Conservation (phyloP, 805 yeast genomes). For the Cyberlindnera mrakii region DNA sequence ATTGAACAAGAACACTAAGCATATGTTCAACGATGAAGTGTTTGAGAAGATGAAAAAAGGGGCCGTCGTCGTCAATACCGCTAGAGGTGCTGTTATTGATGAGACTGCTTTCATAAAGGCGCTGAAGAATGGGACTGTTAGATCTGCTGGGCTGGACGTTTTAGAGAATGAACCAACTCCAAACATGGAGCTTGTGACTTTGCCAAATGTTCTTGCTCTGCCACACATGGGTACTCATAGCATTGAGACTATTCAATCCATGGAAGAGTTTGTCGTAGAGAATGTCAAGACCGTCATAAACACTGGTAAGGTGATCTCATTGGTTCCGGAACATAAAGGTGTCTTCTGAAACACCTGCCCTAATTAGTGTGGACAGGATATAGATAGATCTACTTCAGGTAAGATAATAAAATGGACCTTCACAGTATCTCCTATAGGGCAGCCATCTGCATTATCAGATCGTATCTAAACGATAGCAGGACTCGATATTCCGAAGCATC, state of each 20-base stretch:
- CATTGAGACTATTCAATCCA: slow-evolving; percentile 62
- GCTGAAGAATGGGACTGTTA: slow-evolving; percentile 57
- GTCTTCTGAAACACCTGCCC: background rate
- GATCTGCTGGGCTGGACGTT: slow-evolving; percentile 69
- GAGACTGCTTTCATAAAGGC: slow-evolving; percentile 52
- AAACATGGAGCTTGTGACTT: slow-evolving; percentile 50
- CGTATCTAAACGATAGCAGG: no score
- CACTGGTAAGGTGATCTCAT: slow-evolving; percentile 62
- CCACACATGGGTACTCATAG: slow-evolving; percentile 92
- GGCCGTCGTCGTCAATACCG: slow-evolving; percentile 71
- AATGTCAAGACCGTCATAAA: slow-evolving; percentile 55
- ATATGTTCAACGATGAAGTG: slow-evolving; percentile 55
- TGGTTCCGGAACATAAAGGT: slow-evolving; percentile 72
- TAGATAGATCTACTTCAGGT: background rate
- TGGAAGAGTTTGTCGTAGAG: slow-evolving; percentile 75
- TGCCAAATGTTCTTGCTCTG: slow-evolving; percentile 67
- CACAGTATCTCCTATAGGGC: no score
- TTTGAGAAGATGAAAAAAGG: slow-evolving; percentile 72
- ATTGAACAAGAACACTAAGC: slow-evolving; percentile 63
- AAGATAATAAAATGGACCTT: background rate
- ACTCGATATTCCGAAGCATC: no score
- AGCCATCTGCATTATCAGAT: no score
- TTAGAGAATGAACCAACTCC: slow-evolving; percentile 71
- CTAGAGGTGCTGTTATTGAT: slow-evolving; percentile 81
- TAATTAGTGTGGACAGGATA: background rate